Evolutionary conservation across 768 basidiomycete genomes (phyloP).

Genomic region (Dioszegia crocea): DNA sequence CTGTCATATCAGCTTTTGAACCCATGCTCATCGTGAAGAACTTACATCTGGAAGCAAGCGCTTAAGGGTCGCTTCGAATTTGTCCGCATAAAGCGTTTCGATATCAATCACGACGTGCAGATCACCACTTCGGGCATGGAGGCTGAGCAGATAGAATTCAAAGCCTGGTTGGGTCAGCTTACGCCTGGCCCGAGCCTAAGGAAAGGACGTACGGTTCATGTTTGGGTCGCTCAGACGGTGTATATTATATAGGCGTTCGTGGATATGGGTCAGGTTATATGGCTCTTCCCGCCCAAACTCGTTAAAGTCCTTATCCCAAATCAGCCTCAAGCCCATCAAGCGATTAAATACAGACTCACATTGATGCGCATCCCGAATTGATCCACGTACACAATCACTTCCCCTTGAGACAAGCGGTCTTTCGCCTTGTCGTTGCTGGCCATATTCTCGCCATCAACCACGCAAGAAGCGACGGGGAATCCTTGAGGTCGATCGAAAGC

Average conservation of each 20-base stretch:
- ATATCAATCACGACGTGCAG: not conserved
- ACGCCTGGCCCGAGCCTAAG: too few species aligned
- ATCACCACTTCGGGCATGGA: not conserved
- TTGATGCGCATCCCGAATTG: constrained; percentile 6
- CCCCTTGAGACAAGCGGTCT: constrained; percentile 1
- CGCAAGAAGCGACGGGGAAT: not conserved
- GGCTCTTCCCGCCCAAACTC: not conserved
- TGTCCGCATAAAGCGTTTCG: not conserved
- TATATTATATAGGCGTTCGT: not conserved
- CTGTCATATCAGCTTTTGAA: not conserved
- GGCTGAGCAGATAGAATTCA: not conserved
- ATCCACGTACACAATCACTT: constrained; percentile 24
- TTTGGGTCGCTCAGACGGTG: not conserved
- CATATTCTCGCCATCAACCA: not conserved
- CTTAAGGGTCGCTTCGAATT: not conserved
- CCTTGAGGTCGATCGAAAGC: constrained; percentile 1
- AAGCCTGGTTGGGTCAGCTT: not conserved
- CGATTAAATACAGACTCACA: constrained; percentile 1
- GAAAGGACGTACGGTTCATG: not conserved
- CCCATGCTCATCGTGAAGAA: not conserved
- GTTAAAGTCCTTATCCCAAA: not conserved
- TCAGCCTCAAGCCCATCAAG: too few species aligned
- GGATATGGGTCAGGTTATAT: not conserved
- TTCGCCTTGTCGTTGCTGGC: not conserved
- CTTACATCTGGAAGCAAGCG: not conserved